These are phyloP conservation scores for Chytriomyces sp. DNA, from an alignment of 192 early-diverging fungal species.

Conservation along the genomic window DNA sequence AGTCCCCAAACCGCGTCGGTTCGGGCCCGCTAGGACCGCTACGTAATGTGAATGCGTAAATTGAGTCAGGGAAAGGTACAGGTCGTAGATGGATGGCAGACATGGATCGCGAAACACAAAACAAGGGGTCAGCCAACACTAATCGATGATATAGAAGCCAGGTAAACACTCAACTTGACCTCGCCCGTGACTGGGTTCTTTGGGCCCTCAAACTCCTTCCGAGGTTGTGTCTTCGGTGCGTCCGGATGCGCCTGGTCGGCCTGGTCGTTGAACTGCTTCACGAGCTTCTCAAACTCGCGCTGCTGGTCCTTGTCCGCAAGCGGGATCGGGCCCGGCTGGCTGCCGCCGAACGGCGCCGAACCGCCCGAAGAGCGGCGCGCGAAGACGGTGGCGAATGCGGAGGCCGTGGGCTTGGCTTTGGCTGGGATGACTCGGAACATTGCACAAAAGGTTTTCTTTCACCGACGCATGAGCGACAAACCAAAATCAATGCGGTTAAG, in stretches of 20 bases:
- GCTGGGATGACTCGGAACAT: neutral
- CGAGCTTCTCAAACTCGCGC: conserved; percentile 70
- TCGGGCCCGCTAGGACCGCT: conserved; percentile 77
- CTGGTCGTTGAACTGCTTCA: conserved; percentile 51
- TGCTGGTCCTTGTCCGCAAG: conserved; percentile 68
- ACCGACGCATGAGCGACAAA: neutral
- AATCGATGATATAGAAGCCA: too few relatives aligned
- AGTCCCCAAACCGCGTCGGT: conserved; percentile 81
- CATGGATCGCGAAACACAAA: too few relatives aligned
- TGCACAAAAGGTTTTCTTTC: neutral
- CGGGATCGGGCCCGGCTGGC: conserved; percentile 67
- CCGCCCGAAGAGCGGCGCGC: neutral
- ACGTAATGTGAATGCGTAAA: neutral
- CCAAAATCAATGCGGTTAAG: conserved; percentile 13
- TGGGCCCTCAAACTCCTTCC: conserved; percentile 66
- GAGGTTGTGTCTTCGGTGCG: conserved; percentile 50
- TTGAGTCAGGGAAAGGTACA: too few relatives aligned
- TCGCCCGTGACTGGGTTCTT: conserved; percentile 73
- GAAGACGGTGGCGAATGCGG: too few relatives aligned
- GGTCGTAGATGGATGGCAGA: too few relatives aligned
- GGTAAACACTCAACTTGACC: conserved; percentile 32
- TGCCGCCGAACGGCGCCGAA: too few relatives aligned
- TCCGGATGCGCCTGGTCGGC: conserved; percentile 47
- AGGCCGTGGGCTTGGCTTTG: neutral
- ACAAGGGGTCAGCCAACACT: too few relatives aligned